Conservation (phyloP, 768 basidiomycete species). For the Porphyrellus cyaneotinctus region DNA sequence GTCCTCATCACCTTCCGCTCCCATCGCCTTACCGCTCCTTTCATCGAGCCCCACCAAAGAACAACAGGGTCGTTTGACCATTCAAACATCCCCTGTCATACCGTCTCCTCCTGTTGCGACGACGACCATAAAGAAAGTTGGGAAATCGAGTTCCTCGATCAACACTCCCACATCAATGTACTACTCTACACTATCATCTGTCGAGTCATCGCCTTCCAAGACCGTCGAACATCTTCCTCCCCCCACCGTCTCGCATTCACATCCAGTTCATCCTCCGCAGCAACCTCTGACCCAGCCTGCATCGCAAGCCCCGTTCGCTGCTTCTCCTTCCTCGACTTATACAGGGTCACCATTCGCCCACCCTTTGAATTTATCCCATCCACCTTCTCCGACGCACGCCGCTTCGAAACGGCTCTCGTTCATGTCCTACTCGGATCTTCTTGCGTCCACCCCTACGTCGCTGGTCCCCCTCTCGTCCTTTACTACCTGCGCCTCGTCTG, state of each 20-base stretch:
- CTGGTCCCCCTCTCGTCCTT: conserved; percentile 69
- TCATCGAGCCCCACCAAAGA: conserved; percentile 29
- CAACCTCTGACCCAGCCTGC: conserved; percentile 19
- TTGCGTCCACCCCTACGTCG: conserved; percentile 70
- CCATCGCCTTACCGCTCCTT: conserved; percentile 21
- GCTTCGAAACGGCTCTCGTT: conserved; percentile 77
- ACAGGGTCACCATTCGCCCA: conserved; percentile 25
- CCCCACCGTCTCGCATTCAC: conserved; percentile 19
- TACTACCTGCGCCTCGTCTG: conserved; percentile 55
- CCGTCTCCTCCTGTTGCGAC: conserved; percentile 3
- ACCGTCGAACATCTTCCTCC: conserved; percentile 32
- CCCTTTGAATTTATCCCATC: conserved; percentile 27
- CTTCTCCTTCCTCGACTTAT: conserved; percentile 26
- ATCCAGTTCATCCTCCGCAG: conserved; percentile 16
- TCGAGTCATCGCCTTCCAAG: conserved; percentile 37
- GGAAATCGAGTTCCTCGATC: conserved; percentile 27
- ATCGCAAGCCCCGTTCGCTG: conserved; percentile 3
- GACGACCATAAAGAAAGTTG: conserved; percentile 3
- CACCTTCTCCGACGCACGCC: conserved; percentile 45
- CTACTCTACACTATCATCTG: conserved; percentile 39
- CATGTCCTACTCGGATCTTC: conserved; percentile 83
- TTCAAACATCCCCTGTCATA: conserved; percentile 22
- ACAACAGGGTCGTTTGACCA: conserved; percentile 17
- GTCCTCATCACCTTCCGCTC: conserved; percentile 23
- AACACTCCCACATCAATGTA: conserved; percentile 49